These are phyloP conservation scores for Lablab purpureus DNA, from an alignment of 306 rosid genomes.

Conservation along the genomic window DNA sequence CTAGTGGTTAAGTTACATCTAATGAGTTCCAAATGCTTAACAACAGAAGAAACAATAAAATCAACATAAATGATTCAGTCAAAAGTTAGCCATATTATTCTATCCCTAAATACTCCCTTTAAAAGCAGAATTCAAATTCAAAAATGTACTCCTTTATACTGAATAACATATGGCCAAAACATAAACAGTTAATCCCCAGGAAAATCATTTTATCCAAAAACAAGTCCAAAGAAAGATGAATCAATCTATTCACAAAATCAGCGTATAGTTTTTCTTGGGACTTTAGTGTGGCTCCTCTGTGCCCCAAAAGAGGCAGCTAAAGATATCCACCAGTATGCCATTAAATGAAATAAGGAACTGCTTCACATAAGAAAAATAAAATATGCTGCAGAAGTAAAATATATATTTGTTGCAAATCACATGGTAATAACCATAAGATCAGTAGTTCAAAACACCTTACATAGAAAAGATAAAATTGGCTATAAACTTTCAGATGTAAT, in stretches of 20 bases:
- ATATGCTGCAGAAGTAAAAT: slow-evolving; percentile 9
- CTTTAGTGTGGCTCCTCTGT: not conserved
- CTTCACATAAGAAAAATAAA: slow-evolving; percentile 15
- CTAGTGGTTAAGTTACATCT: slow-evolving; percentile 9
- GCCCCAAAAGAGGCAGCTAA: slow-evolving; percentile 29
- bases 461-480: slow-evolving; percentile 47
- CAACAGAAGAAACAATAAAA: slow-evolving; percentile 1
- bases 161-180: slow-evolving; percentile 4
- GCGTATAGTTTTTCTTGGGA: not conserved
- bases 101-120: slow-evolving; percentile 13
- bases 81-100: not conserved
- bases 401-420: slow-evolving; percentile 48
- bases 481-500: slow-evolving; percentile 53
- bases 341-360: not conserved
- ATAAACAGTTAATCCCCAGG: slow-evolving; percentile 17
- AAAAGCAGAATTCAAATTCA: slow-evolving; percentile 21
- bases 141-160: slow-evolving; percentile 1
- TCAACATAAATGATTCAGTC: not conserved
- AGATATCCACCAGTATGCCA: slow-evolving; percentile 18
- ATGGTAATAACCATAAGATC: slow-evolving; percentile 35
- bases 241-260: not conserved
- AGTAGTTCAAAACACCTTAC: slow-evolving; percentile 43
- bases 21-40: not conserved
- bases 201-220: slow-evolving; percentile 27
- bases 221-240: not conserved